Conservation (phyloP, 805 yeast species). For the Kazachstania bromeliacearum region DNA sequence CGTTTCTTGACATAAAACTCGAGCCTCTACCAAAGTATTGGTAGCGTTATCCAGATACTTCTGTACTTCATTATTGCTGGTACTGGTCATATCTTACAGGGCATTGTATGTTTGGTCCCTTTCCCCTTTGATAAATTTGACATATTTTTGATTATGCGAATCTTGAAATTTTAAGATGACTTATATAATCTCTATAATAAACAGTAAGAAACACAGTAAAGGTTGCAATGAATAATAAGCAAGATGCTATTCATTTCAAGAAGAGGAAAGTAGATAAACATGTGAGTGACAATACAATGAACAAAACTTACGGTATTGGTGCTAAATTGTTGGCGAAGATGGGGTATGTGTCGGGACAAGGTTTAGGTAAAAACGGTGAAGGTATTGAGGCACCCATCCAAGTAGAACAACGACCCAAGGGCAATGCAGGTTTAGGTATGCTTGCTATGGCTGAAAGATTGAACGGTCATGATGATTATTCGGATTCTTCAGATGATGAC, state of each 20-base stretch:
- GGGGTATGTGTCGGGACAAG: conserved; percentile 83
- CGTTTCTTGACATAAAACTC: conserved; percentile 43
- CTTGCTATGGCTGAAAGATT: conserved; percentile 13
- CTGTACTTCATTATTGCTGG: background rate
- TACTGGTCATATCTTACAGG: background rate
- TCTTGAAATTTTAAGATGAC: too few species aligned
- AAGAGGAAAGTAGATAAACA: too few species aligned
- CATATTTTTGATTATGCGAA: too few species aligned
- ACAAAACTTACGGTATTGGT: conserved; percentile 66
- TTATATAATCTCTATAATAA: too few species aligned
- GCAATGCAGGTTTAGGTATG: conserved; percentile 68
- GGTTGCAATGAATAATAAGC: too few species aligned
- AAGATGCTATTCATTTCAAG: too few species aligned
- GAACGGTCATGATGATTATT: conserved; percentile 2
- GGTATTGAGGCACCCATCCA: conserved; percentile 82
- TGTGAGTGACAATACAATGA: too few species aligned
- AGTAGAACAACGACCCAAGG: conserved; percentile 48
- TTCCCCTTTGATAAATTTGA: too few species aligned
- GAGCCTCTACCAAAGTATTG: conserved; percentile 39
- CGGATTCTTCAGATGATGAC: conserved; percentile 13
- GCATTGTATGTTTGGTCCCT: too few species aligned
- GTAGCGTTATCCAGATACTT: conserved; percentile 35
- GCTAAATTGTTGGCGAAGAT: conserved; percentile 65
- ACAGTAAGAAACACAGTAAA: too few species aligned
- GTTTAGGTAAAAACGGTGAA: conserved; percentile 62